These are phyloP conservation scores for Vaccinium vitisidaea DNA, from an alignment of 148 eudicot species.

Conservation along the genomic window DNA sequence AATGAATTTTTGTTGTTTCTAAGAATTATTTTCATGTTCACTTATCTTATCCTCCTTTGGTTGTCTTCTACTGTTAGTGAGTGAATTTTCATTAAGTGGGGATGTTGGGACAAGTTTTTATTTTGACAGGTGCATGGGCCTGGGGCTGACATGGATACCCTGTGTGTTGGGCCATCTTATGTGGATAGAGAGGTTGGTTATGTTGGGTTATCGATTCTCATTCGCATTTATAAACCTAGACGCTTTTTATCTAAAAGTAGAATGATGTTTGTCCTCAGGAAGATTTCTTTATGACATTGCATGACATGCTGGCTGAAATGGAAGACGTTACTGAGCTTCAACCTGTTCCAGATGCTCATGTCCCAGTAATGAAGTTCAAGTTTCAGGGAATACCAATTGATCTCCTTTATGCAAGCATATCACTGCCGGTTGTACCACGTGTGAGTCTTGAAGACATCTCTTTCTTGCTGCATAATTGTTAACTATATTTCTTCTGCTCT, in stretches of 20 bases:
- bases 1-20: neutral
- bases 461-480: neutral
- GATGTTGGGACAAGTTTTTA: conserved; percentile 2
- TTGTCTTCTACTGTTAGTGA: conserved; percentile 1
- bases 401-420: conserved; percentile 55
- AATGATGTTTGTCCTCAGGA: conserved; percentile 26
- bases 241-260: conserved; percentile 1
- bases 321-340: conserved; percentile 51
- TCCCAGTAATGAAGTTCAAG: conserved; percentile 59
- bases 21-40: neutral
- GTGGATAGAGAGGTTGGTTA: conserved; percentile 30
- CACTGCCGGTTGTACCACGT: conserved; percentile 36
- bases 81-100: neutral
- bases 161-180: conserved; percentile 33
- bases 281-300: conserved; percentile 47
- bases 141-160: conserved; percentile 29
- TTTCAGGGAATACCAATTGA: conserved; percentile 52
- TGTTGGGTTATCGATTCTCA: neutral
- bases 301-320: conserved; percentile 46
- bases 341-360: conserved; percentile 58
- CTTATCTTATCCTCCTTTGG: neutral
- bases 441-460: conserved; percentile 27
- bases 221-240: neutral
- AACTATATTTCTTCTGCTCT: neutral
- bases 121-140: conserved; percentile 33